Evolutionary conservation across 2,329 filamentous ascomycete genomes (phyloP).

Genomic region (Fusarium continuum): DNA sequence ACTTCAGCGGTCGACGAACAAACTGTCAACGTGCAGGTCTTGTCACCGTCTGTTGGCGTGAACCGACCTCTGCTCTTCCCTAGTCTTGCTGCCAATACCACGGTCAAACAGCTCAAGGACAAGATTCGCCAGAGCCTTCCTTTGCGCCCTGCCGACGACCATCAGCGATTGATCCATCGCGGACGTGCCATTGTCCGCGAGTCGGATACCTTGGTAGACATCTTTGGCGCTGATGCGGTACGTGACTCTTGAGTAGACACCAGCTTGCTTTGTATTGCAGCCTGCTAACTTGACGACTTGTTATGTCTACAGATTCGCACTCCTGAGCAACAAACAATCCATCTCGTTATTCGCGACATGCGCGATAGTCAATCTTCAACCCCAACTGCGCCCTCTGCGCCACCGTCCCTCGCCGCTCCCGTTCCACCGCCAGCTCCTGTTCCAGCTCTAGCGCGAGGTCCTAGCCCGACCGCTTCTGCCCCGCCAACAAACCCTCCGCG

Average conservation of each 20-base stretch:
- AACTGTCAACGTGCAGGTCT: constrained; percentile 64
- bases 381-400: constrained; percentile 32
- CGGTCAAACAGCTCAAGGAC: constrained; percentile 66
- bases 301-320: constrained; percentile 51
- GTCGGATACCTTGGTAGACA: constrained; percentile 62
- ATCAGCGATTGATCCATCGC: constrained; percentile 68
- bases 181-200: constrained; percentile 66
- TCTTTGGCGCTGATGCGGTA: constrained; percentile 66
- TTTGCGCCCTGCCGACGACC: constrained; percentile 61
- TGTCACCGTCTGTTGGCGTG: constrained; percentile 67
- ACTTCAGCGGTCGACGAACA: constrained; percentile 46
- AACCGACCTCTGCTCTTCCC: constrained; percentile 61
- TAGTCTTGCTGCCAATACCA: constrained; percentile 59
- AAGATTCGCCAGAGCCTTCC: constrained; percentile 63
- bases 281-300: constrained; percentile 33
- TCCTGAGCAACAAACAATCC: constrained; percentile 60
- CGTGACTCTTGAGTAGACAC: not conserved
- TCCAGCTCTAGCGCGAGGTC: constrained; percentile 38
- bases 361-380: constrained; percentile 44
- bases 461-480: constrained; percentile 39
- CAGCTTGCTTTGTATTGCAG: constrained; percentile 2
- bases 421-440: constrained; percentile 12
- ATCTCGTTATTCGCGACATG: constrained; percentile 60
- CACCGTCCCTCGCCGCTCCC: constrained; percentile 5
- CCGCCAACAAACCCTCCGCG: constrained; percentile 39